Conservation (phyloP, 1,284 basidiomycete genomes). For the Naganishia sp. region DNA sequence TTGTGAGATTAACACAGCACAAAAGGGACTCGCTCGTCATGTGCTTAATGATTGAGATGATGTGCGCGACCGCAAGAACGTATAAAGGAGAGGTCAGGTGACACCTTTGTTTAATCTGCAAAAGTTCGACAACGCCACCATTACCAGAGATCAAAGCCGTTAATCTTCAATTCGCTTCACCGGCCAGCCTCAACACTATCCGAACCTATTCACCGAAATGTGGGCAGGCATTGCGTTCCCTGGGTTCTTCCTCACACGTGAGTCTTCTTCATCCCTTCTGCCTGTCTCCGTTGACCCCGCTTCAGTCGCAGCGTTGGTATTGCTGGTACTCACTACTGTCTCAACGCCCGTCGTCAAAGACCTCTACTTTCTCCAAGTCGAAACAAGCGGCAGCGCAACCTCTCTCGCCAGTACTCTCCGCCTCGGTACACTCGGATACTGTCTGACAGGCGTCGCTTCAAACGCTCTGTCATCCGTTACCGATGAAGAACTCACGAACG, state of each 20-base stretch:
- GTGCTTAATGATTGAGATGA: too few relatives aligned
- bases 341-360: constrained; percentile 71
- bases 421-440: constrained; percentile 16
- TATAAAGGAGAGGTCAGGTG: too few relatives aligned
- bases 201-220: constrained; percentile 31
- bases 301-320: constrained; percentile 63
- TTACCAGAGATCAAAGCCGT: too few relatives aligned
- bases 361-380: constrained; percentile 66
- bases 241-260: constrained; percentile 45
- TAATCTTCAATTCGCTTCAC: too few relatives aligned
- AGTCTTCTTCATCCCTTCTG: constrained; percentile 31
- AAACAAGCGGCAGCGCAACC: constrained; percentile 46
- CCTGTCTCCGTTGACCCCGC: constrained; percentile 30
- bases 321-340: constrained; percentile 70
- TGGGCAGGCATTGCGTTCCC: constrained; percentile 47
- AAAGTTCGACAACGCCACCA: too few relatives aligned
- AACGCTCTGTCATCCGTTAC: background rate
- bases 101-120: too few relatives aligned
- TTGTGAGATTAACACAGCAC: background rate
- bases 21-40: background rate
- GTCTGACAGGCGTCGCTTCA: constrained; percentile 8
- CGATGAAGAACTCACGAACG: constrained; percentile 26
- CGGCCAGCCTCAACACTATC: too few relatives aligned
- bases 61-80: too few relatives aligned
- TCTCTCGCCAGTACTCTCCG: background rate